These are phyloP conservation scores for Smallanthus sonchifolius DNA, from an alignment of 129 eudicot species.

Conservation along the genomic window DNA sequence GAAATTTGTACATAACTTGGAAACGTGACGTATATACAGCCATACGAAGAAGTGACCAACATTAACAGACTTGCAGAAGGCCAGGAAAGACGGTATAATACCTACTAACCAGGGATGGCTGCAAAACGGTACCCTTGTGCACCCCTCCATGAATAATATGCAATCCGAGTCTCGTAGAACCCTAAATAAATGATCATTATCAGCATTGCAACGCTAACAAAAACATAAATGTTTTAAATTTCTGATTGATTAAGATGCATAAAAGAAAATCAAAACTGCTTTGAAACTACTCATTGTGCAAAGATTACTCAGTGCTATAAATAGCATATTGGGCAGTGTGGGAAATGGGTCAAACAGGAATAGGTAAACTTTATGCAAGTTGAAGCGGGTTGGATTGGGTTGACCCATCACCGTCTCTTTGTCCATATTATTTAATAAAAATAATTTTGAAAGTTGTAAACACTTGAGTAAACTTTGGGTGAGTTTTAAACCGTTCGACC, in stretches of 20 bases:
- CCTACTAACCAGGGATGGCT: slow-evolving; percentile 70
- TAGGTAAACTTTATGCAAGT: too few relatives aligned
- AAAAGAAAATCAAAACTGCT: background rate
- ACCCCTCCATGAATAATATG: slow-evolving; percentile 96
- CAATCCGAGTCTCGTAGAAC: slow-evolving; percentile 85
- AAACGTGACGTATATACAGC: slow-evolving; percentile 18
- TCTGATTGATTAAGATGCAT: background rate
- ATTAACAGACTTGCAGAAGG: background rate
- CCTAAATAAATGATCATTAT: slow-evolving; percentile 36
- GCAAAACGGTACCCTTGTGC: slow-evolving; percentile 78
- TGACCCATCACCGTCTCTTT: too few relatives aligned
- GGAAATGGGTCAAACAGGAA: background rate
- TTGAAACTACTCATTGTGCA: background rate
- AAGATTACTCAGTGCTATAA: background rate
- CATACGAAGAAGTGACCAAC: background rate
- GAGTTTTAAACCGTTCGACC: background rate
- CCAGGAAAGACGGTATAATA: background rate
- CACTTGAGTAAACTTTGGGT: background rate
- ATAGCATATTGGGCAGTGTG: background rate
- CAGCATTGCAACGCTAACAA: slow-evolving; percentile 10
- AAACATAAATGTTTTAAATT: background rate
- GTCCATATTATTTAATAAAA: background rate
- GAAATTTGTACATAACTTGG: slow-evolving; percentile 24
- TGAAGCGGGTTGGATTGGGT: too few relatives aligned
- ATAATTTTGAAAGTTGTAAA: background rate